A percentile compares a stretch with the other conserved stretches of the same genome.
Conservation (phyloP, 1,284 basidiomycete genomes). For the Apiotrichum laibachii region DNA sequence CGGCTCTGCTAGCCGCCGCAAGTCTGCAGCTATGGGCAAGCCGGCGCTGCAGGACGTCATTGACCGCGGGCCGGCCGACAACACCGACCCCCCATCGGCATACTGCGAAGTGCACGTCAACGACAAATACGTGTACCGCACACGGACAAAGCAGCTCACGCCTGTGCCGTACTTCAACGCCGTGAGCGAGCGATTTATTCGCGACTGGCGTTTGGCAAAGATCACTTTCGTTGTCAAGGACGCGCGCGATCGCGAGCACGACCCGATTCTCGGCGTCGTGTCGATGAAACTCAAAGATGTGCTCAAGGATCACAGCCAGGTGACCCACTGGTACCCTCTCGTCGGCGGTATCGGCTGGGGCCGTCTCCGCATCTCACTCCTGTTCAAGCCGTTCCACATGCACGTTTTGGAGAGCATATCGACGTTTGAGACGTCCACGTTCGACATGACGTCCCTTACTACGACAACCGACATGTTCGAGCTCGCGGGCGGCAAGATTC, state of each 20-base stretch:
- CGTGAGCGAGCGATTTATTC: slow-evolving; percentile 53
- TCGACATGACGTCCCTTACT: slow-evolving; percentile 35
- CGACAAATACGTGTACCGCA: slow-evolving; percentile 52
- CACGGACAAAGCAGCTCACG: slow-evolving; percentile 52
- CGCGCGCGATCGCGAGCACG: slow-evolving; percentile 50
- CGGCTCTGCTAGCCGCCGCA: slow-evolving; percentile 17
- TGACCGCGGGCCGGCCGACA: slow-evolving; percentile 43
- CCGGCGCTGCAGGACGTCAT: slow-evolving; percentile 43
- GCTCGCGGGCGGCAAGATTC: slow-evolving; percentile 18
- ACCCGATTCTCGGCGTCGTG: slow-evolving; percentile 47
- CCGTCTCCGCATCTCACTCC: slow-evolving; percentile 44
- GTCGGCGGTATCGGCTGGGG: slow-evolving; percentile 50
- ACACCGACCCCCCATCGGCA: slow-evolving; percentile 47
- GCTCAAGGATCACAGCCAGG: slow-evolving; percentile 35
- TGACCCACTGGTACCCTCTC: slow-evolving; percentile 48
- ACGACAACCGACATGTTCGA: slow-evolving; percentile 22
- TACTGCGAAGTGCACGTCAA: slow-evolving; percentile 54
- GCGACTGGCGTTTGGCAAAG: slow-evolving; percentile 53
- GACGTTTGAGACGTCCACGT: slow-evolving; percentile 46
- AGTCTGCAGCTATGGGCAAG: slow-evolving; percentile 40
- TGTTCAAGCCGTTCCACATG: slow-evolving; percentile 52
- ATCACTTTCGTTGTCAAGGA: slow-evolving; percentile 53
- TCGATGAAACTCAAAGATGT: slow-evolving; percentile 32
- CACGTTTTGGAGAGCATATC: slow-evolving; percentile 38
- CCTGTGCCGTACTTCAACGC: slow-evolving; percentile 54